Evolutionary conservation across 495 filamentous ascomycete species (phyloP), one percentile per base, ranked within the genome.

Genomic region (Friedmanniomyces simplex): DNA sequence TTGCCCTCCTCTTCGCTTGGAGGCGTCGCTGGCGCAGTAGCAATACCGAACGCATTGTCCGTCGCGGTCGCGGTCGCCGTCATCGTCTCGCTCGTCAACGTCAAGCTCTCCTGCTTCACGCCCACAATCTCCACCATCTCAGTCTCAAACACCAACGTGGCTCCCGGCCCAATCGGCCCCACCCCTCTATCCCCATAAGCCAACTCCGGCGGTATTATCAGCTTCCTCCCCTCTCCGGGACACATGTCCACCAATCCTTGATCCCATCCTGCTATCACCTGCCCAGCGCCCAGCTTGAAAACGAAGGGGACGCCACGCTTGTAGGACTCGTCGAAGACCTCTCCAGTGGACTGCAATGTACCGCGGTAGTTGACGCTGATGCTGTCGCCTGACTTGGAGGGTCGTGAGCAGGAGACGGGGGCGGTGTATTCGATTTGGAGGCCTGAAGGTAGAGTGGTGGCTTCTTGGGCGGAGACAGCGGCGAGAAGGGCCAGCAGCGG

Each of bases 261-360:
- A 68, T 97, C 93, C 93, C 93, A 97, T 63, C 82, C 90, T 74
- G 88, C 83, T 65, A 97, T 97, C 32, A 96, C 91, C 66, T 82
- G 78, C 8, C 89, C 89, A 32, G 73, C 73, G 13, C 91, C 91
- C 14, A 97, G 73, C 57, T 71, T 80, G 72, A 97, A 96, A 60
- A 56, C 77, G 68, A 97, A 82, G 0, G 91, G 91, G 50, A 71
- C 61, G 28, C 81, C 79, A 50, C 89, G 82, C 62, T 89, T 79
- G 71, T 91, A 95, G 65, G 74, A 81, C 58, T 79, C 74, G 68
- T 85, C 83, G 61, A 85, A 85, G 61, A 80, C 50, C 13, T 51
- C 67, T 52, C 73, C 75, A 58, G 70, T 72, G 62, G 72, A 71
- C 58, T 77, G 76, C 24, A 96, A 78, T 0, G 84, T 93, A 56